Conservation (phyloP, 129 eudicot genomes). For the Daucus carota region DH1_v3.0 NC_030388.2:5252001-5252500, state of each 20-base stretch:
- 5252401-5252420: slow-evolving; percentile 75
- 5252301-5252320: background rate
- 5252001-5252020: slow-evolving; percentile 55
- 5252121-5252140: background rate
- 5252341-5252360: slow-evolving; percentile 99
- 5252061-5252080: background rate
- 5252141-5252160: background rate
- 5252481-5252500: background rate
- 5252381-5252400: slow-evolving; percentile 83
- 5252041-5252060: background rate
- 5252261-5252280: background rate
- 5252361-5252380: slow-evolving; percentile 88
- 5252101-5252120: background rate
- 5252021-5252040: slow-evolving; percentile 19
- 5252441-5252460: slow-evolving; percentile 34
- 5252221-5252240: background rate
- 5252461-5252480: background rate
- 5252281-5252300: background rate
- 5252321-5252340: slow-evolving; percentile 50
- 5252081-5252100: background rate
- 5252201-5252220: background rate
- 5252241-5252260: background rate
- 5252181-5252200: background rate
- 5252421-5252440: slow-evolving; percentile 34
- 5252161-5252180: background rate